phyloP scores from a whole-genome alignment of 306 rosid species.

The Casuarina cunninghamiana region DNA sequence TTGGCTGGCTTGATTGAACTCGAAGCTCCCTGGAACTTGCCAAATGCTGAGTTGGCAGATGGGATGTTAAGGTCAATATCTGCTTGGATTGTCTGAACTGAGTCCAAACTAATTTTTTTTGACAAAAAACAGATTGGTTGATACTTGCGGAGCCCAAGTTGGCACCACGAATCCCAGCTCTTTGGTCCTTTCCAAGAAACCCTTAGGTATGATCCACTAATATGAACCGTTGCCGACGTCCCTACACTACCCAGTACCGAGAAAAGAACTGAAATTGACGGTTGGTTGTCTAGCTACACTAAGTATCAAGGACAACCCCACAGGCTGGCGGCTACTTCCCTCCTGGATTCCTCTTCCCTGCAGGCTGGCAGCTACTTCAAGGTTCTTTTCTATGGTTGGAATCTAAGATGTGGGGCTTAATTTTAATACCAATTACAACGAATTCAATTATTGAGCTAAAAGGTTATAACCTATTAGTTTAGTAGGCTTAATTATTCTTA shows the following conservation, averaged over 20 bases:
- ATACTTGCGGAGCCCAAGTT: conserved; percentile 45
- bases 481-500: no score
- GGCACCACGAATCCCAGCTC: conserved; percentile 32
- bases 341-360: conserved; percentile 29
- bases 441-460: no score
- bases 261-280: conserved; percentile 34
- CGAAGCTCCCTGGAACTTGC: no score
- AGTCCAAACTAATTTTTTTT: not conserved
- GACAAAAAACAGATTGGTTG: conserved; percentile 46
- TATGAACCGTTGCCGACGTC: conserved; percentile 38
- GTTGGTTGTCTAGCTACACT: conserved; percentile 46
- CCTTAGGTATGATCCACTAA: conserved; percentile 45
- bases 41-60: no score
- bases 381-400: no score
- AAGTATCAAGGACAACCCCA: not conserved
- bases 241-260: conserved; percentile 48
- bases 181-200: conserved; percentile 38
- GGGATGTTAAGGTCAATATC: no score
- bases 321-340: not conserved
- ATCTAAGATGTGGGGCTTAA: no score
- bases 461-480: no score
- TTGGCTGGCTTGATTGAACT: no score
- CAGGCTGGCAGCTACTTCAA: not conserved
- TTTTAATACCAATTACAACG: no score
- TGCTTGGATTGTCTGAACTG: no score